A percentile compares a stretch with the other conserved stretches of the same genome.
phyloP scores from a whole-genome alignment of 2,329 filamentous ascomycete genomes.

The Monosporascus cannonballus region DNA sequence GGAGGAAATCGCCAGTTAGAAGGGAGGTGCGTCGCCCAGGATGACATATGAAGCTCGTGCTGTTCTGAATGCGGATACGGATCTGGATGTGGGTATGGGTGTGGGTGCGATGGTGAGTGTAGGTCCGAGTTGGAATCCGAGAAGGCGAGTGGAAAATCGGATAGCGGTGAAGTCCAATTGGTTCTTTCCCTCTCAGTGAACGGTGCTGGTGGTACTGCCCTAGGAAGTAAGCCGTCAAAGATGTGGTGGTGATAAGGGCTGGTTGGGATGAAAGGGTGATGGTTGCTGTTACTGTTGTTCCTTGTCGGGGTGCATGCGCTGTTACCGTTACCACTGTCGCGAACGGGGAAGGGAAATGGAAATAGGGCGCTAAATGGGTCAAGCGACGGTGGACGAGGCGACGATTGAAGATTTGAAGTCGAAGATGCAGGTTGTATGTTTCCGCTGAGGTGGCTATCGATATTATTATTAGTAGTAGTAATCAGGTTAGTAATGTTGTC shows the following conservation, averaged over 20 bases:
- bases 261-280: not conserved
- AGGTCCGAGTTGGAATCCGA: not conserved
- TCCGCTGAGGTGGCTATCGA: not conserved
- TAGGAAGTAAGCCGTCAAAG: not conserved
- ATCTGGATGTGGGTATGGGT: not conserved
- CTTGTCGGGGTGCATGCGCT: not conserved
- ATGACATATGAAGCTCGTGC: not conserved
- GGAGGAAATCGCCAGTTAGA: too few relatives aligned
- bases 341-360: not conserved
- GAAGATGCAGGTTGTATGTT: not conserved
- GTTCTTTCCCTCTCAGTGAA: not conserved
- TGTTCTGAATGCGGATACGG: not conserved
- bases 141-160: constrained; percentile 1
- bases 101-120: not conserved
- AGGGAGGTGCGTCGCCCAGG: too few relatives aligned
- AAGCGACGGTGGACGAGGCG: not conserved
- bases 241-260: not conserved
- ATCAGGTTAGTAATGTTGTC: not conserved
- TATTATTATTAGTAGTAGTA: not conserved
- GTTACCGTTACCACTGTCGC: not conserved
- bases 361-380: not conserved
- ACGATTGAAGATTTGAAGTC: not conserved
- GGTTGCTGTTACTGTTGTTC: not conserved
- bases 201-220: too few relatives aligned
- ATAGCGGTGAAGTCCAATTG: not conserved